Conservation (phyloP, 2,329 filamentous ascomycete species). For the Plenodomus tracheiphilus region DNA sequence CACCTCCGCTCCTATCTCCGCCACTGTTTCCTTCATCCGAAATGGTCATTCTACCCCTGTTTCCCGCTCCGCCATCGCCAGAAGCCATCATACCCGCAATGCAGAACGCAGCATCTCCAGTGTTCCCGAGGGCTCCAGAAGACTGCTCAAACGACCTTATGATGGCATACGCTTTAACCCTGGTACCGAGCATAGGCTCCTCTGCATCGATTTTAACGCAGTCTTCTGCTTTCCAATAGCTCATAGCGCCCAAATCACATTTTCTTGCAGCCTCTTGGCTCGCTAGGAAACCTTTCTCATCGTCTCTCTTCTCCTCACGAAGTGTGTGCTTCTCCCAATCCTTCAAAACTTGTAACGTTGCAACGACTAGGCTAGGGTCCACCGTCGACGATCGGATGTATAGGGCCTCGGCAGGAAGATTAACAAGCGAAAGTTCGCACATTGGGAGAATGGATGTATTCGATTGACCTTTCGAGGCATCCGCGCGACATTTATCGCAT, state of each 20-base stretch:
- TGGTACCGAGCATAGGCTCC: slow-evolving; percentile 4
- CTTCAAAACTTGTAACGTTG: slow-evolving; percentile 38
- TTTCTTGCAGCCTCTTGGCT: slow-evolving; percentile 27
- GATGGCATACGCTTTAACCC: neutral
- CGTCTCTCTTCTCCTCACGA: slow-evolving; percentile 21
- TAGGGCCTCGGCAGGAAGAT: slow-evolving; percentile 35
- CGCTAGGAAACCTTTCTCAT: slow-evolving; percentile 21
- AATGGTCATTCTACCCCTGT: neutral
- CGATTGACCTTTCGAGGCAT: slow-evolving; percentile 1
- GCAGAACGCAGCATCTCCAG: neutral
- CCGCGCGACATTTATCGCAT: slow-evolving; percentile 23
- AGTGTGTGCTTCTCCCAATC: slow-evolving; percentile 39
- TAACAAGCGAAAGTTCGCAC: slow-evolving; percentile 26
- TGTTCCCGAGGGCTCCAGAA: neutral
- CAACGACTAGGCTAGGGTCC: slow-evolving; percentile 32
- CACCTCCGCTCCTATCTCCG: no score
- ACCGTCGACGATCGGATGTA: slow-evolving; percentile 27
- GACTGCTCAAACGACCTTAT: neutral
- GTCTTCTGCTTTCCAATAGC: slow-evolving; percentile 26
- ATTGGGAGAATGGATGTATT: slow-evolving; percentile 13
- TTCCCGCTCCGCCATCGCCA: neutral
- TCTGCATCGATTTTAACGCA: neutral
- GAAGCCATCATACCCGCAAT: neutral
- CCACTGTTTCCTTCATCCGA: neutral
- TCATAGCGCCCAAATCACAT: slow-evolving; percentile 24